Conservation (phyloP, 306 rosid species). For the Medicago arabica region DNA sequence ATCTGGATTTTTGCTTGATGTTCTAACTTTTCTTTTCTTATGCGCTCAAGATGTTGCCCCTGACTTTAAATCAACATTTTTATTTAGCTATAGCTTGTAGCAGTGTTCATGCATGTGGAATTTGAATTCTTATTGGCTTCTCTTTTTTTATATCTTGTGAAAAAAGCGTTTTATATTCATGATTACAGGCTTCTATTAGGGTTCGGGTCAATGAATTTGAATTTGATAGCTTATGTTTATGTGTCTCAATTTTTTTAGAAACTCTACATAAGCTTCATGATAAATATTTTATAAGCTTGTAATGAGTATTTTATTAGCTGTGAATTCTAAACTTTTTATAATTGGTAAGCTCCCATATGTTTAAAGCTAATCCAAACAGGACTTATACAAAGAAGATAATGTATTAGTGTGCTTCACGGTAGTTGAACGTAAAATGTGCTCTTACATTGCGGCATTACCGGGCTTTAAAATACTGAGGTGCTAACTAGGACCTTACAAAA, state of each 20-base stretch:
- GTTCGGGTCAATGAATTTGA: neutral
- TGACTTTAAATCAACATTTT: neutral
- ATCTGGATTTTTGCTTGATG: neutral
- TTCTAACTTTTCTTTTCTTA: neutral
- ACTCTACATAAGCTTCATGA: neutral
- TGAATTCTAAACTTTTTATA: too few relatives aligned
- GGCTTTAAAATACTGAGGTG: neutral
- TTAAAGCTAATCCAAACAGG: neutral
- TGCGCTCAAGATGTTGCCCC: neutral
- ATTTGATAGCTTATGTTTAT: neutral
- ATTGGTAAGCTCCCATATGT: neutral
- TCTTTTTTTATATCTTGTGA: neutral
- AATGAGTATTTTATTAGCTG: too few relatives aligned
- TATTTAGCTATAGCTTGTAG: neutral
- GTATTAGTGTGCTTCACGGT: conserved; percentile 2
- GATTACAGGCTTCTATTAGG: neutral
- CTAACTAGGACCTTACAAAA: too few relatives aligned
- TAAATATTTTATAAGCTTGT: too few relatives aligned
- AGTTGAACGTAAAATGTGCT: neutral
- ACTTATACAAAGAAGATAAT: neutral
- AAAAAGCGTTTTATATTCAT: neutral
- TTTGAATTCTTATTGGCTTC: neutral
- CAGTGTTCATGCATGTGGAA: neutral
- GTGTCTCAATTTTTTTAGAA: neutral
- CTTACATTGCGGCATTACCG: neutral